Base-by-base conservation (phyloP, 257 asterid species). In the Petunia axillaris region DNA sequence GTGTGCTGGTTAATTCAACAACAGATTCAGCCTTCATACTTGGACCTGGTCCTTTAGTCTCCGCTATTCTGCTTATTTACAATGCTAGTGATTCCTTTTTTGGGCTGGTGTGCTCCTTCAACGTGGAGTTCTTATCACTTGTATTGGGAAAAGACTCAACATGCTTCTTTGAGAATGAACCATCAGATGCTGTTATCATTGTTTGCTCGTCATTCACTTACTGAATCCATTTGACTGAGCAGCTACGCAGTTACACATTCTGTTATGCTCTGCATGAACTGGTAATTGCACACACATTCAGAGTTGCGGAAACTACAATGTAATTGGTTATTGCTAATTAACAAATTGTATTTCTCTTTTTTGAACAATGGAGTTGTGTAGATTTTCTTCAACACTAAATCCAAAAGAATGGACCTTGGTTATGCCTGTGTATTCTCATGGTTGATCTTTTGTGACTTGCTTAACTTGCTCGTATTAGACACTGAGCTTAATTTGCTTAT, bases 41-140 rank as follows among this genome's bases (percentile, higher is more conserved):
- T 73, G 78, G 36, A 73, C 36, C 35, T 36, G 11, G 62, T 50
- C 16, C 36, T 54, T 50, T 60, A 50, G 62, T 73, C 36, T 50
- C 35, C 76, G 44, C 6, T 35, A 4, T 73, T 35, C 13, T 6
- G 44, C 62, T 35, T 13, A 50, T 73, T 44, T 73, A 35, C 55
- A 67, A 67, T 67, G 39, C 62, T 39, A 73, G 44, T 73, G 77
- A 73, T 50, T 25, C 62, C 50, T 13, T 71, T 71, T 71, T 71
- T 71, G 44, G 59, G 77, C 62, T 48, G 40, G 5, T 71, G 35
- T 50, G 44, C 44, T 71, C 44, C 46, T 73, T 73, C 15, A 5
- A 10, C 3, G 25, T 73, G 77, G 77, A 73, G 62, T 73, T 73
- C 62, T 73, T 46, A 9, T 50, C 25, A 36, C 62, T 50, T 50